These are phyloP conservation scores for Fulvia fulva DNA, from an alignment of 2,329 filamentous ascomycete genomes.

Conservation along the genomic window DNA sequence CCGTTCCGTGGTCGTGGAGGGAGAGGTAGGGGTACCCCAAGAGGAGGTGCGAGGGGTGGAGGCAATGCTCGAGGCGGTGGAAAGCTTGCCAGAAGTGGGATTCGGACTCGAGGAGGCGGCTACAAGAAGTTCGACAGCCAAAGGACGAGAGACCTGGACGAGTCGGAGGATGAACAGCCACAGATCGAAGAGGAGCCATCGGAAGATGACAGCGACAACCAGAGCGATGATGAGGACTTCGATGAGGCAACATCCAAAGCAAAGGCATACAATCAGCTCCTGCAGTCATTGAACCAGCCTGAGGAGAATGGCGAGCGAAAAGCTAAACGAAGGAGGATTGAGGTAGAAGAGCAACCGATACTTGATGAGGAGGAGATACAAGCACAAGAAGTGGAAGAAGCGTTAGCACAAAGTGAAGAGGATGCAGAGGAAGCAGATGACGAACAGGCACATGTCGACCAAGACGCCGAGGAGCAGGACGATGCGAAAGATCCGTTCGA, in stretches of 20 bases:
- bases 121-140: constrained; percentile 36
- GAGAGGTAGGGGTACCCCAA: constrained; percentile 28
- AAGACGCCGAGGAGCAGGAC: constrained; percentile 43
- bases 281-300: constrained; percentile 51
- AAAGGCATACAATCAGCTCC: constrained; percentile 53
- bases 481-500: constrained; percentile 65
- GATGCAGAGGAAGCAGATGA: constrained; percentile 41
- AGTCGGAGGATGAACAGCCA: constrained; percentile 23
- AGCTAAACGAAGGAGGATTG: constrained; percentile 53
- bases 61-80: constrained; percentile 22
- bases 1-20: constrained; percentile 28
- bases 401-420: constrained; percentile 39
- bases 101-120: constrained; percentile 28
- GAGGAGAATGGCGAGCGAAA: constrained; percentile 41
- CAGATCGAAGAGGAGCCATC: constrained; percentile 22
- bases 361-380: constrained; percentile 1
- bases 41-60: constrained; percentile 24
- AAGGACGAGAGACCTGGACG: constrained; percentile 31
- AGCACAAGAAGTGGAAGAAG: constrained; percentile 26
- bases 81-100: constrained; percentile 32
- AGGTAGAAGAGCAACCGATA: constrained; percentile 16
- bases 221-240: constrained; percentile 31
- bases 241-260: constrained; percentile 26
- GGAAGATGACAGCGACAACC: constrained; percentile 21
- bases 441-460: constrained; percentile 23